Base-by-base conservation (phyloP, 805 yeast species). In the Wickerhamiella qilinensis region DNA sequence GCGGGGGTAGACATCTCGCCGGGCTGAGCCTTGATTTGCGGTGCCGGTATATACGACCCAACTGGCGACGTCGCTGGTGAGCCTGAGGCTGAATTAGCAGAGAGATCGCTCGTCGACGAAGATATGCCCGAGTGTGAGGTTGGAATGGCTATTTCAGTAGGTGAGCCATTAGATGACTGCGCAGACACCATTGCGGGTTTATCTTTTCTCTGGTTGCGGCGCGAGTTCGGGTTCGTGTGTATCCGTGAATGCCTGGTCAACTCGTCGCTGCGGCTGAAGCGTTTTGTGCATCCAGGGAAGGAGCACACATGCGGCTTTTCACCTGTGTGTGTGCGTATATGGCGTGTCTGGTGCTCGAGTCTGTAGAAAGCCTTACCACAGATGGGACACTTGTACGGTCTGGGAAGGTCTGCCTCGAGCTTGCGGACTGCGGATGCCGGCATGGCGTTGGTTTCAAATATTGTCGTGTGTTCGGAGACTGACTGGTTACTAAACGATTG, bases 321-420 rank as follows among this genome's bases (percentile, higher is more conserved):
- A 36, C 94, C 94, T 0, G 95, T 84, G 60, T 84, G 94, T 8
- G 94, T 84, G 41, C 94, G 66, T 48, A 85, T 78, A 56, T 84
- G 95, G 47, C 95, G 69, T 11, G 93, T 84, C 54, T 82, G 93
- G 57, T 84, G 95, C 57, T 84, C 95, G 35, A 84, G 63, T 43
- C 94, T 68, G 56, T 82, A 88, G 56, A 84, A 84, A 8, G 93
- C 83, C 60, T 83, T 81, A 37, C 73, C 75, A 58, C 95, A 84
- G 50, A 80, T 65, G 17, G 86, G 77, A 52, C 95, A 84, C 50
- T 75, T 74, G 64, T 80, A 85, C 2, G 94, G 95, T 46, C 93
- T 52, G 9, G 65, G 66, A 15, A 59, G 55, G 39, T 59, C 62
- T 5, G 36, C 29, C 20, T 30, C 38, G 7, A 37, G 9, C 20